Evolutionary conservation across 371 early-diverging fungal genomes (phyloP).

Genomic region (Mucor racemosus): DNA sequence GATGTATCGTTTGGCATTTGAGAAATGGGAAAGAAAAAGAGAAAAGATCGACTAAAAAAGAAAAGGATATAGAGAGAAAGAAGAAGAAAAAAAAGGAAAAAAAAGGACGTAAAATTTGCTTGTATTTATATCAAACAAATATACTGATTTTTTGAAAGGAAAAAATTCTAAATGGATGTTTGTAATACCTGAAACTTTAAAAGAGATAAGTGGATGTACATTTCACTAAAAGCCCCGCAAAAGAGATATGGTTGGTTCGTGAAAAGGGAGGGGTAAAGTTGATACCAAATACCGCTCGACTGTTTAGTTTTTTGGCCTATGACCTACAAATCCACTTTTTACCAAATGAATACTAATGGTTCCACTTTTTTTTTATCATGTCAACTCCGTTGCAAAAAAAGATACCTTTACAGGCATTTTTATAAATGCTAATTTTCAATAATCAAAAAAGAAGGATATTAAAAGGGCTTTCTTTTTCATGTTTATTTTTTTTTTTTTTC

Average conservation of each 20-base stretch:
- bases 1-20: conserved; percentile 3
- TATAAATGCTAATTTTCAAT: too few species aligned
- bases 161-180: conserved; percentile 9
- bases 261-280: conserved; percentile 5
- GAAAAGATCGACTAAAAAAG: neutral
- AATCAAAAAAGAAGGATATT: too few species aligned
- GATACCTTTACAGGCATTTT: too few species aligned
- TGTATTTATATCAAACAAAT: neutral
- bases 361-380: neutral
- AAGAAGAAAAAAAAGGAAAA: neutral
- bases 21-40: neutral
- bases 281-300: conserved; percentile 10
- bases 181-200: conserved; percentile 7
- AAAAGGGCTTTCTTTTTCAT: neutral
- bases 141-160: neutral
- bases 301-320: conserved; percentile 6
- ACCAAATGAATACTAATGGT: conserved; percentile 5
- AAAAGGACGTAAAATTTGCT: neutral
- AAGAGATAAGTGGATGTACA: conserved; percentile 6
- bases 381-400: neutral
- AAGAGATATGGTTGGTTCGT: neutral
- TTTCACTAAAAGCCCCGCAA: conserved; percentile 1
- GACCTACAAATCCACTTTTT: conserved; percentile 5
- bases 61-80: neutral
- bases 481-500: neutral